Conservation (phyloP, 129 eudicot genomes). For the Smallanthus sonchifolius region DNA sequence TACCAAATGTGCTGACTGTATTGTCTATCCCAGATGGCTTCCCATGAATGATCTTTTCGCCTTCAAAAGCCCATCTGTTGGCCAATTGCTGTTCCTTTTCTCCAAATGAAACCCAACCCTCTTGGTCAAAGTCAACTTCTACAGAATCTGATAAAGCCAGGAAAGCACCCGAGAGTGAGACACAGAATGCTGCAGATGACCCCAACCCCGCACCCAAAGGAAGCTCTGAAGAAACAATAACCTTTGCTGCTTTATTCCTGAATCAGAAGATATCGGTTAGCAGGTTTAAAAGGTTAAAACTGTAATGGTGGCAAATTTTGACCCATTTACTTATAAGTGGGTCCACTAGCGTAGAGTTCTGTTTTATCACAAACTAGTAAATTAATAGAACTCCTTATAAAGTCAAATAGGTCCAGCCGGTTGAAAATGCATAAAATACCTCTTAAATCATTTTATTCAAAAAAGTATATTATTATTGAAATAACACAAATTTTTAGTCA, state of each 20-base stretch:
- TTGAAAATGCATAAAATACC: not conserved
- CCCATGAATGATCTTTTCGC: constrained; percentile 97
- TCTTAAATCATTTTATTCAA: not conserved
- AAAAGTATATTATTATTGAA: not conserved
- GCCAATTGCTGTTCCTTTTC: constrained; percentile 73
- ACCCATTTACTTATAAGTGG: not conserved
- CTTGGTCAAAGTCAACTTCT: constrained; percentile 47
- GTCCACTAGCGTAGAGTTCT: not conserved
- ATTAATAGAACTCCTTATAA: not conserved
- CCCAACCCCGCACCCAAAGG: constrained; percentile 97
- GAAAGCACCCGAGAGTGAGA: constrained; percentile 72
- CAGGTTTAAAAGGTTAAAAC: not conserved
- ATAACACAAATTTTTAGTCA: not conserved
- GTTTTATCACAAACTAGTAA: not conserved
- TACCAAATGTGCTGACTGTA: constrained; percentile 94
- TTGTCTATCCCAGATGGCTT: constrained; percentile 99
- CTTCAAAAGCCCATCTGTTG: constrained; percentile 97
- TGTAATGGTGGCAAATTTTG: not conserved
- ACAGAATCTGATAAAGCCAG: constrained; percentile 65
- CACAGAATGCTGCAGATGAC: constrained; percentile 97
- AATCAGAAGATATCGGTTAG: constrained; percentile 18
- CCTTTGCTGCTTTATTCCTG: constrained; percentile 82
- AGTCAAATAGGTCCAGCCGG: constrained; percentile 7
- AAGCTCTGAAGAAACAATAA: constrained; percentile 78
- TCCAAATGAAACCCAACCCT: constrained; percentile 70